phyloP scores from a whole-genome alignment of 352 stramenopile genomes.

The Phytophthora kernoviae region DNA sequence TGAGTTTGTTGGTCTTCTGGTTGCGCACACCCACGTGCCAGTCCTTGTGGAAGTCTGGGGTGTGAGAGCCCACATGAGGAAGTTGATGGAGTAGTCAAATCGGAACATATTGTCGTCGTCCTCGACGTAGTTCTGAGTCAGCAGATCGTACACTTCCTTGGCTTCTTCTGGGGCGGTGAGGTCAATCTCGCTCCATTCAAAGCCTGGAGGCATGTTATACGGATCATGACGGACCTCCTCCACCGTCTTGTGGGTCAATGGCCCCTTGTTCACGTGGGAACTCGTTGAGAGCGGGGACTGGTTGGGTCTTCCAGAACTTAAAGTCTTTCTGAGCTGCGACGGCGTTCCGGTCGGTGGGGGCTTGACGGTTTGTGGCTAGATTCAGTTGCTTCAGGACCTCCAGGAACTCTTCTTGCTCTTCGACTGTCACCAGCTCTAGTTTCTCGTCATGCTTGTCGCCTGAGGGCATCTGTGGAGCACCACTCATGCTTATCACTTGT shows the following conservation, averaged over 20 bases:
- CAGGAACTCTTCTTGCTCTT: conserved; percentile 79
- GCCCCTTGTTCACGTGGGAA: conserved; percentile 84
- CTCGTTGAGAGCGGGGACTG: conserved; percentile 77
- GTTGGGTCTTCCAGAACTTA: conserved; percentile 95
- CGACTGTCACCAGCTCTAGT: conserved; percentile 57
- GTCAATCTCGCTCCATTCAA: conserved; percentile 95
- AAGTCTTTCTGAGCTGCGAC: conserved; percentile 61
- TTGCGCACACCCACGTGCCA: conserved; percentile 97
- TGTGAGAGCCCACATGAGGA: conserved; percentile 93
- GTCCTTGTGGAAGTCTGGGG: conserved; percentile 93
- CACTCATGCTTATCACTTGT: conserved; percentile 21
- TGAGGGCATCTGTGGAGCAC: conserved; percentile 1
- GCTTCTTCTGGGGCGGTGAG: conserved; percentile 78
- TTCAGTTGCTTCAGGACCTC: conserved; percentile 73
- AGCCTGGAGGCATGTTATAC: conserved; percentile 97
- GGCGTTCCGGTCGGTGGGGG: conserved; percentile 17
- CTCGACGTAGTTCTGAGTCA: conserved; percentile 99
- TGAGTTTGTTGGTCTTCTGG: conserved; percentile 92
- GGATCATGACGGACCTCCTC: conserved; percentile 93
- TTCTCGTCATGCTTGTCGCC: conserved; percentile 24
- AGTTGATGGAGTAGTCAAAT: conserved; percentile 91
- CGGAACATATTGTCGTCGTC: conserved; percentile 99
- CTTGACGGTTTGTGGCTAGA: conserved; percentile 28
- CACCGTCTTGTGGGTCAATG: conserved; percentile 93
- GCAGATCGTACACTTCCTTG: conserved; percentile 96